phyloP scores from a whole-genome alignment of 2,329 filamentous ascomycete species.

The Aspergillus sclerotialis region DNA sequence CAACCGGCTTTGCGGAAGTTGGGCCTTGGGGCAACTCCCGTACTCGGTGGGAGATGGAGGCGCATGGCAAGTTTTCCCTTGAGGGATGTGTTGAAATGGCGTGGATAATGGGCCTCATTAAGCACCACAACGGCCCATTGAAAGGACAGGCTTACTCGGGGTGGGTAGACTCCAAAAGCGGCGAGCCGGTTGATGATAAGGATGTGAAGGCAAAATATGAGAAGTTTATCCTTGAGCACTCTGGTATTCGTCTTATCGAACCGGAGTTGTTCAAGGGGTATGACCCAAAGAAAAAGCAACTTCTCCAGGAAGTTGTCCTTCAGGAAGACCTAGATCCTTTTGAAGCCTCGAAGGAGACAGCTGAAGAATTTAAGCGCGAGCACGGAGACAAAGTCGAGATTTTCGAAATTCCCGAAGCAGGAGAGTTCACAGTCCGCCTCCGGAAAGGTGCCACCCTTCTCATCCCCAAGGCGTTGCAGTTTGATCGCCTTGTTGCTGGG shows the following conservation, averaged over 20 bases:
- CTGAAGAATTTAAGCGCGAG: constrained; percentile 93
- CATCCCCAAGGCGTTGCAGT: constrained; percentile 94
- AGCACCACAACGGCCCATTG: constrained; percentile 92
- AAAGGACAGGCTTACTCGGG: constrained; percentile 96
- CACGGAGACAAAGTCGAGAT: constrained; percentile 97
- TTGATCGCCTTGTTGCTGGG: constrained; percentile 93
- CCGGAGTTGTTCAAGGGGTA: constrained; percentile 95
- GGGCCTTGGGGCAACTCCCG: constrained; percentile 94
- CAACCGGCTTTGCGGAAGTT: constrained; percentile 85
- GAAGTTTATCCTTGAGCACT: constrained; percentile 91
- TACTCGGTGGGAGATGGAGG: constrained; percentile 99
- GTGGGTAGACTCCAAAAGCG: constrained; percentile 90
- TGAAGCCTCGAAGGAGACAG: constrained; percentile 93
- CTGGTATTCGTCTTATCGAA: constrained; percentile 95
- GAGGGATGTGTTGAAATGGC: constrained; percentile 99
- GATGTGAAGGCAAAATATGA: constrained; percentile 97
- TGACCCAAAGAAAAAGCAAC: constrained; percentile 96
- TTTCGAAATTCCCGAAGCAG: constrained; percentile 88
- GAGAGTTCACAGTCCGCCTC: constrained; percentile 88
- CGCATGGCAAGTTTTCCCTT: constrained; percentile 89
- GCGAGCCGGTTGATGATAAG: constrained; percentile 95
- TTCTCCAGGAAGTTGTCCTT: constrained; percentile 95
- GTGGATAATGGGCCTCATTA: constrained; percentile 99
- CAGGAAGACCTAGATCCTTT: constrained; percentile 96
- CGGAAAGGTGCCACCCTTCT: constrained; percentile 92